Conservation (phyloP, 169 alveolate genomes). For the Eimeria necatrix region DNA sequence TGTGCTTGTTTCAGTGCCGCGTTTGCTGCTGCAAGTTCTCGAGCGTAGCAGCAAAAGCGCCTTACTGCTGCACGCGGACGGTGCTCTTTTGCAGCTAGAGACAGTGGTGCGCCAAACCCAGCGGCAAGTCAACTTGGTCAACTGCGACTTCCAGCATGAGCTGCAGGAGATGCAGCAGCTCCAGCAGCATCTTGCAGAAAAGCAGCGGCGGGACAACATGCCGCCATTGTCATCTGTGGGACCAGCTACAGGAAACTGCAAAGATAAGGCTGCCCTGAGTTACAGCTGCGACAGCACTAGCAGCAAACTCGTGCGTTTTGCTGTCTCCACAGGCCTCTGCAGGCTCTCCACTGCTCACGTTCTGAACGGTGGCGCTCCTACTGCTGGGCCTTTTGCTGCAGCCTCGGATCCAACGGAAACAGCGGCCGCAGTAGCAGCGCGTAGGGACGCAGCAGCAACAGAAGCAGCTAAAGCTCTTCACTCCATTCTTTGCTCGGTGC, state of each 20-base stretch:
- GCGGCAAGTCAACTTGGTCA: conserved; percentile 6
- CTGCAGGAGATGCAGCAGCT: conserved; percentile 76
- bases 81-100: conserved; percentile 69
- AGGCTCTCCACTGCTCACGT: conserved; percentile 67
- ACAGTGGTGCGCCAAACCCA: conserved; percentile 7
- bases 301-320: conserved; percentile 55
- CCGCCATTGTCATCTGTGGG: conserved; percentile 37
- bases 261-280: neutral
- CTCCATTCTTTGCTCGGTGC: neutral
- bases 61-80: conserved; percentile 65
- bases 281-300: conserved; percentile 45
- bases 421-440: conserved; percentile 26
- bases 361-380: neutral
- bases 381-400: conserved; percentile 11
- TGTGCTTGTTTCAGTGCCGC: conserved; percentile 50
- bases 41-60: conserved; percentile 77
- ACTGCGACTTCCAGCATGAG: conserved; percentile 46
- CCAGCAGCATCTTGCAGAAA: conserved; percentile 68
- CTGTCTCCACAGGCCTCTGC: conserved; percentile 57
- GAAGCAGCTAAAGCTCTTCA: conserved; percentile 46
- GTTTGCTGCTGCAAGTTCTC: conserved; percentile 68
- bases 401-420: neutral
- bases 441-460: conserved; percentile 35
- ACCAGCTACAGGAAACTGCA: neutral
- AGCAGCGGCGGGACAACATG: conserved; percentile 76